phyloP scores from a whole-genome alignment of 2,329 filamentous ascomycete species.

The Penicillium sp. region DNA sequence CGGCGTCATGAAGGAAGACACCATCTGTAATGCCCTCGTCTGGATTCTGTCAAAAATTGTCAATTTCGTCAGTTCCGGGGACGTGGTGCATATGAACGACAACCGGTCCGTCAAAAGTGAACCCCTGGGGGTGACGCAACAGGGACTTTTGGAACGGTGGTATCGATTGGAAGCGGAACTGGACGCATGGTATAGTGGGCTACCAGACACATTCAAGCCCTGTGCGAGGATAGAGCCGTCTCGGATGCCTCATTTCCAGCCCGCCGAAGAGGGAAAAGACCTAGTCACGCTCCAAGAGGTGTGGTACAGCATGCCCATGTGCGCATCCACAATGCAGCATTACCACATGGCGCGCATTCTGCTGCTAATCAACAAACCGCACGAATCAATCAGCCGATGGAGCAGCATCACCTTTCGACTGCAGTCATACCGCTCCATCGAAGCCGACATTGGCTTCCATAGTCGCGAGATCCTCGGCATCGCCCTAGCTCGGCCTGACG shows the following conservation, averaged over 20 bases:
- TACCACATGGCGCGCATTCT: slow-evolving; percentile 44
- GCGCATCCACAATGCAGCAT: slow-evolving; percentile 55
- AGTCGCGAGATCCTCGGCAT: slow-evolving; percentile 60
- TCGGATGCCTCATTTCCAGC: slow-evolving; percentile 18
- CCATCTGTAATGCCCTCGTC: slow-evolving; percentile 59
- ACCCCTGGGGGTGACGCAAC: slow-evolving; percentile 35
- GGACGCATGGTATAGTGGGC: slow-evolving; percentile 54
- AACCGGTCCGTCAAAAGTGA: slow-evolving; percentile 23
- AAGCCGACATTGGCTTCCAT: slow-evolving; percentile 53
- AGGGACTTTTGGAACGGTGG: slow-evolving; percentile 47
- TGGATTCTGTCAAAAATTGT: slow-evolving; percentile 63
- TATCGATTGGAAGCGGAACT: slow-evolving; percentile 52
- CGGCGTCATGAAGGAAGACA: slow-evolving; percentile 55
- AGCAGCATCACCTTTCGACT: slow-evolving; percentile 52
- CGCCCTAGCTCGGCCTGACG: slow-evolving; percentile 53
- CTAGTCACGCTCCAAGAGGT: slow-evolving; percentile 49
- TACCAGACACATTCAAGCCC: slow-evolving; percentile 57
- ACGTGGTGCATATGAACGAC: slow-evolving; percentile 41
- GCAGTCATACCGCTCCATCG: slow-evolving; percentile 54
- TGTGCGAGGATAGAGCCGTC: slow-evolving; percentile 48
- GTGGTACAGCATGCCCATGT: slow-evolving; percentile 63
- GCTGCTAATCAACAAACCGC: slow-evolving; percentile 42
- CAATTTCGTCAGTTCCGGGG: slow-evolving; percentile 58
- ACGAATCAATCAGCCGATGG: slow-evolving; percentile 43
- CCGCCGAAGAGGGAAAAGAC: slow-evolving; percentile 32